Evolutionary conservation across 352 stramenopile species (phyloP).

Genomic region (Blastocystis sp.): DNA sequence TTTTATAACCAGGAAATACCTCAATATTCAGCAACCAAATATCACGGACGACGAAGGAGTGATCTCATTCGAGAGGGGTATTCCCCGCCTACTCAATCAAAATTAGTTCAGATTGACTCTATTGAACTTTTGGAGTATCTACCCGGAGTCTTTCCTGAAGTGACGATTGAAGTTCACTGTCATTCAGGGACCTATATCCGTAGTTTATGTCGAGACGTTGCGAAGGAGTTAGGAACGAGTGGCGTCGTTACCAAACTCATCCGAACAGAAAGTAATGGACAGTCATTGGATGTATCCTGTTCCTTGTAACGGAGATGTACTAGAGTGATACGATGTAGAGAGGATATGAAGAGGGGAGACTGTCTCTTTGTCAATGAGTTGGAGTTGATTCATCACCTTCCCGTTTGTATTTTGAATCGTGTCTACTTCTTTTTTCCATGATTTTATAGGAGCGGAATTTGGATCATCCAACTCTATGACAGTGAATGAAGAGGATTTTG

Average conservation of each 20-base stretch:
- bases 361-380: neutral
- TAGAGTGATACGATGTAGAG: neutral
- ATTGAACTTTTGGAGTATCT: neutral
- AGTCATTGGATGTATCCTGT: neutral
- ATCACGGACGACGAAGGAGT: neutral
- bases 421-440: neutral
- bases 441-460: too few species aligned
- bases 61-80: neutral
- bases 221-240: neutral
- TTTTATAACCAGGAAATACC: neutral
- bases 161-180: neutral
- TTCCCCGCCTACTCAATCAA: neutral
- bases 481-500: too few species aligned
- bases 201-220: slow-evolving; percentile 35
- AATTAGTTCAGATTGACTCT: neutral
- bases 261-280: neutral
- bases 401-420: neutral
- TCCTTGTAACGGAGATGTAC: neutral
- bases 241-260: slow-evolving; percentile 21
- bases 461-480: too few species aligned
- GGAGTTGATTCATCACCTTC: neutral
- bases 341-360: neutral
- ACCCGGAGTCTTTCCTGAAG: slow-evolving; percentile 14
- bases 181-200: slow-evolving; percentile 28
- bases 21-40: slow-evolving; percentile 19